These are phyloP conservation scores for Cicer yamashitae DNA, from an alignment of 306 rosid genomes.

Conservation along the genomic window DNA sequence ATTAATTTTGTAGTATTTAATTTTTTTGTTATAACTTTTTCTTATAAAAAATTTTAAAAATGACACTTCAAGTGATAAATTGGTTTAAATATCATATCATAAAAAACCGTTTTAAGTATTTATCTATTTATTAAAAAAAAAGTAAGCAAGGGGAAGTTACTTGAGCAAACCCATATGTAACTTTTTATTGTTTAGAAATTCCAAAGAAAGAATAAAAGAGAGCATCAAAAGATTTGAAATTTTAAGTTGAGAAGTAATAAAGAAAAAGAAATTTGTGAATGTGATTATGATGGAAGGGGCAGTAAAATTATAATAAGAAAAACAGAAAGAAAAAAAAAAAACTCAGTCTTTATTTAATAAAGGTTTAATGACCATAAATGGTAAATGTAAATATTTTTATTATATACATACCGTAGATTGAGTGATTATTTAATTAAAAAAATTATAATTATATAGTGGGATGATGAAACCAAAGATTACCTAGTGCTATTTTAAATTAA, in stretches of 20 bases:
- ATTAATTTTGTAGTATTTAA: no score
- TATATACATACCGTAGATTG: no score
- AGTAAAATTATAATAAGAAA: not conserved
- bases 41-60: no score
- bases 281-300: not conserved
- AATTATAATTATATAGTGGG: no score
- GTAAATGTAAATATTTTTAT: no score
- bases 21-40: no score
- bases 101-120: no score
- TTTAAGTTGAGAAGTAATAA: not conserved
- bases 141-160: conserved; percentile 41
- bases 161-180: conserved; percentile 39
- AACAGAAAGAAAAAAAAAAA: not conserved
- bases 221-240: not conserved
- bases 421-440: no score
- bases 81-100: no score
- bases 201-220: conserved; percentile 8
- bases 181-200: conserved; percentile 40
- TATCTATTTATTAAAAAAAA: not conserved
- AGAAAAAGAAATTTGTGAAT: not conserved
- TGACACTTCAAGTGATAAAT: no score
- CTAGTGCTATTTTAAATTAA: no score
- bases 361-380: not conserved
- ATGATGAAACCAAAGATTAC: no score
- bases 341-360: not conserved